Base-by-base conservation (phyloP, 2,329 filamentous ascomycete genomes). In the Bipolaris gigantea region DNA sequence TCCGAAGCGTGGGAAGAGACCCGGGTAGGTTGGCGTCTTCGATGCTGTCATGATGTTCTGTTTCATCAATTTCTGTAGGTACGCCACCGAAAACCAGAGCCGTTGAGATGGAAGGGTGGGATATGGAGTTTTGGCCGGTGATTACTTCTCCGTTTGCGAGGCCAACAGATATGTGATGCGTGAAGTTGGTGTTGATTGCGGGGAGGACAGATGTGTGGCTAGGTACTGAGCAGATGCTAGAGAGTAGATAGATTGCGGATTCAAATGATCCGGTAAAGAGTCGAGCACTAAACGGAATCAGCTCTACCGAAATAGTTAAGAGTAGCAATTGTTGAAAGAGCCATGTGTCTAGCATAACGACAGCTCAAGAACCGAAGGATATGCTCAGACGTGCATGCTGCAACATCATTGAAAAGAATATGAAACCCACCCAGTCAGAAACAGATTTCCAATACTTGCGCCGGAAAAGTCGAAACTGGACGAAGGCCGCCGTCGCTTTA, bases 221-320 rank as follows among this genome's bases (percentile, higher is more conserved):
- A 0, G 91, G 89, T 0, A 97, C 89, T n/a, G 85, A 85, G 68
- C 92, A 96, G 60, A 97, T 90, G 63, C 88, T 89, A 46, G 89
- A 89, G 4, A 97, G 82, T 2, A 97, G 83, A 70, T 96, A 96
- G 58, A 97, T 94, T 38, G 91, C 90, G 6, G 89, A 89, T 73
- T 97, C 94, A 61, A 97, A 93, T 54, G 89, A 93, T 30, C 93
- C 93, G 1, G 90, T 92, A 76, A 97, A 97, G 10, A 97, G 82
- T 1, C 93, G 85, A 0, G 91, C 92, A 0, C 92, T 93, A 46
- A 0, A 32, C 9, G 7, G 16, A 8, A 41, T 67, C 42, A 70
- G 59, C 21, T 9, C 4, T 6, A 9, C 11, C 13, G 9, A 16
- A 23, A 16, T 27, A 3, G 8, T 13, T 7, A 5, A 16, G 8